Conservation (phyloP, 2,329 filamentous ascomycete species). For the Ophiobolus disseminans region DNA sequence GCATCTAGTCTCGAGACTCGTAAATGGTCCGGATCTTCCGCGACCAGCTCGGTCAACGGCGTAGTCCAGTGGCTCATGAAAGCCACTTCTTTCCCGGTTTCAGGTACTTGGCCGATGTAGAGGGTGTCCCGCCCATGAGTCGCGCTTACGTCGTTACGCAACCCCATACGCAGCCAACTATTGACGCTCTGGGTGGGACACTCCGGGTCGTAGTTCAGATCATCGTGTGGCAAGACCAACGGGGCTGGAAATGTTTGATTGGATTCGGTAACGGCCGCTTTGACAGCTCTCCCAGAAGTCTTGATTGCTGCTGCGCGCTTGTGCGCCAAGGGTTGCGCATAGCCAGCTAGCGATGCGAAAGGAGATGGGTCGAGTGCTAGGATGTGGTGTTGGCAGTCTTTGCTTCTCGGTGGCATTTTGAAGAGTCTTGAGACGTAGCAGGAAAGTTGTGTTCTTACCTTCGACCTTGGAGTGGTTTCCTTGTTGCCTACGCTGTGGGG, state of each 20-base stretch:
- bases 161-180: slow-evolving; percentile 55
- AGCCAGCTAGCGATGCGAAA: slow-evolving; percentile 47
- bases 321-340: slow-evolving; percentile 31
- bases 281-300: slow-evolving; percentile 16
- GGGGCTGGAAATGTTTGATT: slow-evolving; percentile 61
- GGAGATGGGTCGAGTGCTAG: slow-evolving; percentile 36
- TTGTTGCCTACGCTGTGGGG: too few species aligned
- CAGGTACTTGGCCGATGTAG: slow-evolving; percentile 61
- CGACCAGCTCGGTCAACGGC: slow-evolving; percentile 19
- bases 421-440: too few species aligned
- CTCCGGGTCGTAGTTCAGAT: slow-evolving; percentile 62
- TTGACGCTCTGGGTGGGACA: slow-evolving; percentile 61
- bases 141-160: slow-evolving; percentile 58
- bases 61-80: slow-evolving; percentile 56
- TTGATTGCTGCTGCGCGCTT: slow-evolving; percentile 31
- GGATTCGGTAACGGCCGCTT: slow-evolving; percentile 3
- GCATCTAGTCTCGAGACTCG: slow-evolving; percentile 18
- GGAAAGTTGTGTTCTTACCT: too few species aligned
- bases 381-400: slow-evolving; percentile 3
- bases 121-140: slow-evolving; percentile 54
- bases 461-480: too few species aligned
- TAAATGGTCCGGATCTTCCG: too few species aligned
- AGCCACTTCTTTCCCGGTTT: slow-evolving; percentile 44
- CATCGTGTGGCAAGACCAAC: slow-evolving; percentile 66
- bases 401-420: not conserved